Conservation (phyloP, 495 filamentous ascomycete genomes). For the Podospora pseudoanserina region DNA sequence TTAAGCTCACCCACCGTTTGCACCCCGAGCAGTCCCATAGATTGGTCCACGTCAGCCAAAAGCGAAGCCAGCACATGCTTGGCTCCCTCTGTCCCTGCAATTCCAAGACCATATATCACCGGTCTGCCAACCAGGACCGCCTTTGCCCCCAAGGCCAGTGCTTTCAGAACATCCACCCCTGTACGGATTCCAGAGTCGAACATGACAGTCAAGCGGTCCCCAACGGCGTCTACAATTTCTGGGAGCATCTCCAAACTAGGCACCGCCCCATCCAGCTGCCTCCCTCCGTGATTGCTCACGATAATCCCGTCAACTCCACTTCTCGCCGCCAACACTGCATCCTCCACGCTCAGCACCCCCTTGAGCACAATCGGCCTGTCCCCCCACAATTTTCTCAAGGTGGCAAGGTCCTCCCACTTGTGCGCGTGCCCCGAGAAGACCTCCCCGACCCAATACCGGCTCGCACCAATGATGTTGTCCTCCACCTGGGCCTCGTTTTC, state of each 20-base stretch:
- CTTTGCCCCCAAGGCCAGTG: constrained; percentile 52
- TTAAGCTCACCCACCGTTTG: constrained; percentile 51
- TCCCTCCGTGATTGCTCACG: constrained; percentile 40
- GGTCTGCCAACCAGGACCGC: constrained; percentile 50
- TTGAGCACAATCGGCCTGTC: constrained; percentile 57
- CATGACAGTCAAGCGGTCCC: constrained; percentile 41
- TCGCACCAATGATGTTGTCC: constrained; percentile 25
- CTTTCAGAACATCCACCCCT: constrained; percentile 49
- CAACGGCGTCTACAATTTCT: constrained; percentile 48
- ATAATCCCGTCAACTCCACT: constrained; percentile 37
- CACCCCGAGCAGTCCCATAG: constrained; percentile 56
- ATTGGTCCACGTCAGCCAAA: constrained; percentile 59
- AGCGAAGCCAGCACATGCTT: constrained; percentile 55
- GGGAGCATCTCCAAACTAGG: constrained; percentile 43
- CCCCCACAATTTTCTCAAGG: constrained; percentile 53
- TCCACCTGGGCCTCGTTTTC: constrained; percentile 25
- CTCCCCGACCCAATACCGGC: constrained; percentile 46
- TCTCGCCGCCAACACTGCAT: constrained; percentile 34
- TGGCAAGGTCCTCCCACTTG: constrained; percentile 56
- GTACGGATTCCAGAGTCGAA: constrained; percentile 50
- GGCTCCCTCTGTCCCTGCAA: constrained; percentile 56
- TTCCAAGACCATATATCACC: constrained; percentile 47
- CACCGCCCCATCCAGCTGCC: constrained; percentile 47
- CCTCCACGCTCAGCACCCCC: constrained; percentile 36
- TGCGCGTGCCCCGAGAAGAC: constrained; percentile 51